phyloP scores from a whole-genome alignment of 2,329 filamentous ascomycete genomes.

The Macrophomina phaseolina region DNA sequence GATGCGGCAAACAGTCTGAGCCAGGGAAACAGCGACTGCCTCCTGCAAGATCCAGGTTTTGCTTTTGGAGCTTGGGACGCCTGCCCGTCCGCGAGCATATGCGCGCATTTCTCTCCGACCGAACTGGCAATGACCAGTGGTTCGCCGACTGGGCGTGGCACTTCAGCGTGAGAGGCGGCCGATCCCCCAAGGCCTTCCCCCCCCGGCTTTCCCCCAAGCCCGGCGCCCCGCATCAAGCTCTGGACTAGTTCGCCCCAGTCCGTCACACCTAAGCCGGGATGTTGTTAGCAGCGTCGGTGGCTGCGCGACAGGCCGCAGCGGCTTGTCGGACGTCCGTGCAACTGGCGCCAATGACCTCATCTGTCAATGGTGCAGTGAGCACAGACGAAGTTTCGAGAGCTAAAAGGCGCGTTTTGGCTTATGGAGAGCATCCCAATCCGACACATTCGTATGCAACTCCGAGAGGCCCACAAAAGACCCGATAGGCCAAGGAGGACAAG shows the following conservation, averaged over 20 bases:
- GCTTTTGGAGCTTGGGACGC: neutral
- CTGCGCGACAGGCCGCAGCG: neutral
- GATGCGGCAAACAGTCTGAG: neutral
- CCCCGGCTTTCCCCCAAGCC: too few species aligned
- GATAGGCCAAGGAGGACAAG: neutral
- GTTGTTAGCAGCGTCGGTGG: neutral
- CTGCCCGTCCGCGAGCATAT: neutral
- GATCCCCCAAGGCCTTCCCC: neutral
- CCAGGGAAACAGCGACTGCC: neutral
- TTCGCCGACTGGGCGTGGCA: neutral
- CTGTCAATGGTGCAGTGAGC: neutral
- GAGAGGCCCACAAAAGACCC: neutral
- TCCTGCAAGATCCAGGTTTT: slow-evolving; percentile 8
- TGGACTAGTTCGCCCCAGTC: neutral
- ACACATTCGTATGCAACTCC: neutral
- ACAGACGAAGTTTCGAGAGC: neutral
- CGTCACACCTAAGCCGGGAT: neutral
- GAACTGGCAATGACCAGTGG: too few species aligned
- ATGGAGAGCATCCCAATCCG: neutral
- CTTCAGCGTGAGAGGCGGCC: neutral
- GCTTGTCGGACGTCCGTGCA: neutral
- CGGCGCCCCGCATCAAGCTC: slow-evolving; percentile 20
- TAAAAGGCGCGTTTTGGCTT: neutral
- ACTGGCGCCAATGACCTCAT: slow-evolving; percentile 2
- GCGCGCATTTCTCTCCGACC: slow-evolving; percentile 1